A percentile compares a stretch with the other conserved stretches of the same genome.
Evolutionary conservation across 2,329 filamentous ascomycete species (phyloP).

Genomic region (Tolypocladium amazonense): DNA sequence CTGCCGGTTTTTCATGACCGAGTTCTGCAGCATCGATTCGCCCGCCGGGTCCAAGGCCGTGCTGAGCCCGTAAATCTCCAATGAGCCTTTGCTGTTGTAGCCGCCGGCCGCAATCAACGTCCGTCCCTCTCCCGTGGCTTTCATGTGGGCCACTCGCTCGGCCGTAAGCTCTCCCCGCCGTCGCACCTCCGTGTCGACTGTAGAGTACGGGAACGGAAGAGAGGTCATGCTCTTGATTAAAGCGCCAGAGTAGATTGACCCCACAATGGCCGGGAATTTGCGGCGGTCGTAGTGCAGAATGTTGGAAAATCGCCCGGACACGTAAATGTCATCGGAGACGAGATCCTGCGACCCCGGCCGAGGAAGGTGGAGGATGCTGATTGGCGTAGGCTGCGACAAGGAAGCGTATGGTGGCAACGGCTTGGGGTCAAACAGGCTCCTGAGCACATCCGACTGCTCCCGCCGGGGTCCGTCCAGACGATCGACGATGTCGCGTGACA

Average conservation of each 20-base stretch:
- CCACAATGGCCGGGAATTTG: conserved; percentile 67
- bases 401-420: conserved; percentile 53
- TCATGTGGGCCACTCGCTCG: conserved; percentile 42
- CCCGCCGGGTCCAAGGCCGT: conserved; percentile 15
- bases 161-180: conserved; percentile 43
- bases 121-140: conserved; percentile 40
- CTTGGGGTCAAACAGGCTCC: conserved; percentile 37
- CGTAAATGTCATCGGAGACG: conserved; percentile 70
- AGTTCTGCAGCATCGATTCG: conserved; percentile 25
- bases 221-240: conserved; percentile 63
- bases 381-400: conserved; percentile 68
- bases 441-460: conserved; percentile 19
- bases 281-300: conserved; percentile 84
- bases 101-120: conserved; percentile 77
- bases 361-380: conserved; percentile 72
- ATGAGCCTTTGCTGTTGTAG: conserved; percentile 82
- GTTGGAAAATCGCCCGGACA: conserved; percentile 79
- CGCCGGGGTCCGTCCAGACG: conserved; percentile 18
- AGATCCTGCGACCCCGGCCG: conserved; percentile 38
- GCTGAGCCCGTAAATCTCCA: conserved; percentile 70
- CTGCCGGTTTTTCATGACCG: conserved; percentile 66
- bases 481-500: conserved; percentile 22
- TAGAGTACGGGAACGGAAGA: conserved; percentile 57
- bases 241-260: conserved; percentile 75
- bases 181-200: conserved; percentile 48